phyloP scores from a whole-genome alignment of 495 filamentous ascomycete species.

The Aspergillus avenaceus region DNA sequence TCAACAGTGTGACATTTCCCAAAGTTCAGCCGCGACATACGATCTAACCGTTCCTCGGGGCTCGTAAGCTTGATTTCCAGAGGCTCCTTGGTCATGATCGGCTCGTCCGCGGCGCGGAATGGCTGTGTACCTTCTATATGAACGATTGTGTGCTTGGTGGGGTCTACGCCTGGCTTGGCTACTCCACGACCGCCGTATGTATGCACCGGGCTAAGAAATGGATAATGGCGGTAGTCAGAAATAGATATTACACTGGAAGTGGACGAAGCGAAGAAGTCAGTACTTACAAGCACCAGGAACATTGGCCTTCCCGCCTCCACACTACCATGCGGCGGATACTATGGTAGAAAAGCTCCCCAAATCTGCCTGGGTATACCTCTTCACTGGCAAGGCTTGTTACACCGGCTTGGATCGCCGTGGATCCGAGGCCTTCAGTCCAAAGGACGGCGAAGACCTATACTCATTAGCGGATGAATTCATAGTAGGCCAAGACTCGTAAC shows the following conservation, averaged over 20 bases:
- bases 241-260: too few relatives aligned
- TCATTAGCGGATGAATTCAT: background rate
- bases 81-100: conserved; percentile 27
- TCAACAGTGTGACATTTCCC: conserved; percentile 47
- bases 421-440: conserved; percentile 26
- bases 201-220: conserved; percentile 24
- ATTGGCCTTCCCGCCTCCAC: conserved; percentile 15
- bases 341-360: conserved; percentile 22
- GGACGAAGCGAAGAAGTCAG: too few relatives aligned
- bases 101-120: conserved; percentile 8
- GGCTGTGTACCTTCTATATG: conserved; percentile 23
- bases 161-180: conserved; percentile 25
- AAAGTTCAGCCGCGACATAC: conserved; percentile 42
- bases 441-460: conserved; percentile 28
- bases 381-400: conserved; percentile 11
- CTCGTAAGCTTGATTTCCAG: conserved; percentile 22
- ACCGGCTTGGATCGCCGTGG: background rate
- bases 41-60: conserved; percentile 26
- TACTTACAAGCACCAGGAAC: conserved; percentile 32
- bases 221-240: too few relatives aligned
- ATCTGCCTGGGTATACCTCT: conserved; percentile 11
- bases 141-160: conserved; percentile 34
- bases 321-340: conserved; percentile 34
- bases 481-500: background rate
- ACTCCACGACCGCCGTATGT: conserved; percentile 35